These are phyloP conservation scores for Ascochyta clinopodiicola DNA, from an alignment of 2,329 filamentous ascomycete species.

Conservation along the genomic window DNA sequence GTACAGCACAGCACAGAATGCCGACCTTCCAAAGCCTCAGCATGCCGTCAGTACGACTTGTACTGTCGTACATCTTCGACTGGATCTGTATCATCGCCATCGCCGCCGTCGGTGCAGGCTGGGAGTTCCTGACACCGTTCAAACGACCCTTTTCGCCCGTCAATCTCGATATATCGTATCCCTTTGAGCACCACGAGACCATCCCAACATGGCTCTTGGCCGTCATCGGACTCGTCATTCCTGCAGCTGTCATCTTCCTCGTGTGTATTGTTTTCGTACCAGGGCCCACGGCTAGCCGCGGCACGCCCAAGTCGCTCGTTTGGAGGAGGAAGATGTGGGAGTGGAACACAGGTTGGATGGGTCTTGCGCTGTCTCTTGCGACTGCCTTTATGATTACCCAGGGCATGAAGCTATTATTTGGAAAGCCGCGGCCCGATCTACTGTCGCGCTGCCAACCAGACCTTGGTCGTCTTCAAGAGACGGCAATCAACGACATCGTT, in stretches of 20 bases:
- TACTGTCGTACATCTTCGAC: constrained; percentile 74
- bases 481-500: constrained; percentile 65
- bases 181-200: constrained; percentile 72
- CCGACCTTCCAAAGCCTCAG: constrained; percentile 29
- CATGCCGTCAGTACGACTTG: constrained; percentile 58
- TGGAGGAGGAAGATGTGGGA: constrained; percentile 91
- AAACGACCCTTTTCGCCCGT: constrained; percentile 74
- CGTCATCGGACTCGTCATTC: constrained; percentile 68
- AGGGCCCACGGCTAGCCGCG: constrained; percentile 68
- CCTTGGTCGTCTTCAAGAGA: constrained; percentile 61
- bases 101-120: constrained; percentile 64
- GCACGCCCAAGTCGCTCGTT: constrained; percentile 68
- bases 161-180: constrained; percentile 81
- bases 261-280: constrained; percentile 75
- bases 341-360: constrained; percentile 83
- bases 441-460: constrained; percentile 79
- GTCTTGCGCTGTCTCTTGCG: constrained; percentile 74
- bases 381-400: constrained; percentile 81
- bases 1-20: constrained; percentile 29
- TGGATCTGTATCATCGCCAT: constrained; percentile 72
- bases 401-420: constrained; percentile 78
- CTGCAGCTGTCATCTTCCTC: constrained; percentile 71
- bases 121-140: constrained; percentile 68
- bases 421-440: constrained; percentile 69
- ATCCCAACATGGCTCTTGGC: constrained; percentile 71